Evolutionary conservation across 768 basidiomycete genomes (phyloP).

Genomic region (Leccinum imitatum): DNA sequence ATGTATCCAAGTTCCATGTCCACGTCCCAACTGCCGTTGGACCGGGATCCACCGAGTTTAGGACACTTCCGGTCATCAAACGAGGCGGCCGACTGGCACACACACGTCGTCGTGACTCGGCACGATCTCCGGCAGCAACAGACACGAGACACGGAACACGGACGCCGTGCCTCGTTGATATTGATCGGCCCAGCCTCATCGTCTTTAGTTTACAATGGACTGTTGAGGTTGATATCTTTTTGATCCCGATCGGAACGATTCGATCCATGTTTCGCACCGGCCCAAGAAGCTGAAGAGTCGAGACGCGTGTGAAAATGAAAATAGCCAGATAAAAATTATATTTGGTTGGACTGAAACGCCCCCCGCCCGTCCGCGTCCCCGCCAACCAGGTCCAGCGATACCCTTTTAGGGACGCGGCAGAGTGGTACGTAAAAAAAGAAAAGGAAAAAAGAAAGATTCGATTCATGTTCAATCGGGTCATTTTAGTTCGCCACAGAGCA

Average conservation of each 20-base stretch:
- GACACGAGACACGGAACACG: not conserved
- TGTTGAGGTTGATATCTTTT: not conserved
- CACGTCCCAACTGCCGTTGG: not conserved
- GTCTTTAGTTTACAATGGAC: not conserved
- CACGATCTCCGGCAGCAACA: not conserved
- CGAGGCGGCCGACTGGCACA: not conserved
- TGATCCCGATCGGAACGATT: not conserved
- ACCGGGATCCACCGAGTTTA: not conserved
- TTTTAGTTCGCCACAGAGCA: not conserved
- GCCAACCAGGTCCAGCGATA: not conserved
- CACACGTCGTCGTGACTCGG: not conserved
- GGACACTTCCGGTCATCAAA: not conserved
- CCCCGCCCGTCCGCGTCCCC: not conserved
- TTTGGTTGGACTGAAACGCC: not conserved
- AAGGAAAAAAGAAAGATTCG: not conserved
- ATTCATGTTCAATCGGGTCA: not conserved
- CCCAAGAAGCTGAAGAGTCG: not conserved
- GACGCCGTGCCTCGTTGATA: not conserved
- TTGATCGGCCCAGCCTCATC: not conserved
- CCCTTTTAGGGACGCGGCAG: not conserved
- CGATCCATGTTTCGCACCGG: not conserved
- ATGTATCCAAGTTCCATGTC: not conserved
- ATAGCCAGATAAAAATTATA: not conserved
- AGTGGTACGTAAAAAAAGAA: not conserved
- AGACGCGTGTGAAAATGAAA: not conserved